Base-by-base conservation (phyloP, 2,329 filamentous ascomycete species). In the Penicillium sp. region DNA sequence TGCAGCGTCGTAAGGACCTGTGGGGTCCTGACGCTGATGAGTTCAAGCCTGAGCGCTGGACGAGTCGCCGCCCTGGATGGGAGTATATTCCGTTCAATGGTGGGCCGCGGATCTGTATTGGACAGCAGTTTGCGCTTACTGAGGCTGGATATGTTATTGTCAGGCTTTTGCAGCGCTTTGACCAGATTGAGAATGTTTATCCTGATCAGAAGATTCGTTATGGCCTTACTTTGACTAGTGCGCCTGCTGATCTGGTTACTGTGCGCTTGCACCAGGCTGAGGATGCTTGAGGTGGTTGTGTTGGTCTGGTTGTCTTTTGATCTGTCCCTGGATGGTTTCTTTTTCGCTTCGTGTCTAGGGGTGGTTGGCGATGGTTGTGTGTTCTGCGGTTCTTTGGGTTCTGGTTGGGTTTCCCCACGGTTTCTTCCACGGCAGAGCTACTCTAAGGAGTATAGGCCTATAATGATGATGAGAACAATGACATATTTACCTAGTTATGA, bases 81-180 rank as follows among this genome's bases (percentile, higher is more conserved):
- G 82, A 86, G 60, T 91, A 89, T 69, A 81, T 91, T 40, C 88
- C 89, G 4, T 90, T 91, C 73, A 90, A 90, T 69, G 86, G 86
- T 11, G 88, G 88, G 1, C 86, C 88, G 42, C 78, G 89, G 32
- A 88, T 90, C 67, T 90, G 89, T 72, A 84, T 92, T 57, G 88
- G 89, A 2, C 88, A 93, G 79, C 88, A 93, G 72, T 93, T 92
- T 70, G 90, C 89, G 14, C 74, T 92, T 45, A 90, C 88, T 0
- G 88, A 92, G 78, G 67, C 72, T 5, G 69, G 70, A 0, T 92
- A 92, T 69, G 85, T 88, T 10, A 80, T 91, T 58, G 85, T 87
- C 29, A 79, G 89, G 43, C 67, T 93, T 61, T 83, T 92, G 68
- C 90, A 93, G 77, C 79, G 81, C 24, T 94, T 88, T 68, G 84